Evolutionary conservation across 192 early-diverging fungal species (phyloP).

Genomic region (Chytriomyces hyalinus): DNA sequence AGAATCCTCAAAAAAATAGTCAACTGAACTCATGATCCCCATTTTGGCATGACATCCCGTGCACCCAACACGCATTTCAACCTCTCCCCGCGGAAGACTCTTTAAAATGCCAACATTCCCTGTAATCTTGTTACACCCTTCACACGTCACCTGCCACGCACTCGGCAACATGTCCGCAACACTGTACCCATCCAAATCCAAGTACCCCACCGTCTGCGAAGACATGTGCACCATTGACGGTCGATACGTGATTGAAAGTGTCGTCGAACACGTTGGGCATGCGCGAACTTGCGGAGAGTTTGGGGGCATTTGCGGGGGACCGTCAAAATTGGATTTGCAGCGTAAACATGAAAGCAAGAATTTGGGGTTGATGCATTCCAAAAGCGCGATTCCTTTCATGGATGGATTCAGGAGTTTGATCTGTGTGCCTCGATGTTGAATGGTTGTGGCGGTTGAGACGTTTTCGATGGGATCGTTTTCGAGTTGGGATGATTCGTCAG

Average conservation of each 20-base stretch:
- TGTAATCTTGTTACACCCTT: constrained; percentile 61
- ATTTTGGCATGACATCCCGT: constrained; percentile 13
- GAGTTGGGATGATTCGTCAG: not conserved
- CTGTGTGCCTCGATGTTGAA: constrained; percentile 69
- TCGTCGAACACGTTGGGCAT: constrained; percentile 60
- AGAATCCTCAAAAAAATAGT: constrained; percentile 16
- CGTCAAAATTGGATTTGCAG: constrained; percentile 71
- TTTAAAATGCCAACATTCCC: constrained; percentile 25
- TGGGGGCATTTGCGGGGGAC: constrained; percentile 21
- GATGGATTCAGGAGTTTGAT: constrained; percentile 68
- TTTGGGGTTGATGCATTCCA: constrained; percentile 68
- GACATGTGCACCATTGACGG: constrained; percentile 65
- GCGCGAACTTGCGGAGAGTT: constrained; percentile 54
- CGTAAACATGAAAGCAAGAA: constrained; percentile 73
- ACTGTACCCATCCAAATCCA: constrained; percentile 74
- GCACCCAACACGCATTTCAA: constrained; percentile 20
- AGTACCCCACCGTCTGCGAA: constrained; percentile 65
- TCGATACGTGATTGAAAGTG: constrained; percentile 64
- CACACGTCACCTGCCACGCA: constrained; percentile 72
- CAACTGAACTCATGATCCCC: constrained; percentile 31
- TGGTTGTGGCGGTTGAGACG: constrained; percentile 34
- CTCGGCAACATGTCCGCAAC: constrained; percentile 77
- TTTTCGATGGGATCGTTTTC: constrained; percentile 10
- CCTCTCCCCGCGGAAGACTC: constrained; percentile 36
- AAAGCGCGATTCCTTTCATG: constrained; percentile 69